Percentiles rank a stretch among this genome's conserved stretches.
Conservation (phyloP, 208 protist genomes). For the Trypanosoma vivax region DNA sequence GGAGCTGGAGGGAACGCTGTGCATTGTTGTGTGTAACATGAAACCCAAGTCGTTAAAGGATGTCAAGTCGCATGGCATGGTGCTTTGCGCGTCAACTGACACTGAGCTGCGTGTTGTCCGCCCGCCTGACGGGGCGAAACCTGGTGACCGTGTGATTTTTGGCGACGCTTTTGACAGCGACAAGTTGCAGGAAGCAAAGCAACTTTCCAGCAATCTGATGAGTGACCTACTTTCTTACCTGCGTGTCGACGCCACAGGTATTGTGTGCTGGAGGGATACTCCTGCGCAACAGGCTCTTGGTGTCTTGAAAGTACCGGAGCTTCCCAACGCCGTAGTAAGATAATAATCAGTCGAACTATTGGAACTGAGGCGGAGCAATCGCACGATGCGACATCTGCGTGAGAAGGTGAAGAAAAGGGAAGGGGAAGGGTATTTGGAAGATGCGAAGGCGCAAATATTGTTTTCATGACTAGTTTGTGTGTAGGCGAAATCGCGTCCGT, state of each 20-base stretch:
- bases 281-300: constrained; percentile 26
- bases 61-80: constrained; percentile 89
- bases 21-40: constrained; percentile 90
- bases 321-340: constrained; percentile 34
- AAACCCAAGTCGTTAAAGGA: constrained; percentile 89
- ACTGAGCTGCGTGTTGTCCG: constrained; percentile 41
- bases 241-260: constrained; percentile 41
- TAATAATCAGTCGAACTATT: constrained; percentile 9
- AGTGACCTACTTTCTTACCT: constrained; percentile 56
- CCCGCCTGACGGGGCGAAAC: constrained; percentile 48
- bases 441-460: too few relatives aligned
- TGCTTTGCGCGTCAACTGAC: constrained; percentile 83
- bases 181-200: constrained; percentile 12
- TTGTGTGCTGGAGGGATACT: constrained; percentile 60
- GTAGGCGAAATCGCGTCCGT: too few relatives aligned
- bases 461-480: too few relatives aligned
- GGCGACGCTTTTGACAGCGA: constrained; percentile 24
- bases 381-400: too few relatives aligned
- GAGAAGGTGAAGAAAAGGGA: too few relatives aligned
- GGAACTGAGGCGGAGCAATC: background rate
- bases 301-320: constrained; percentile 20
- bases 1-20: constrained; percentile 67
- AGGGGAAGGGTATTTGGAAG: too few relatives aligned
- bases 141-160: constrained; percentile 67
- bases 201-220: constrained; percentile 44